phyloP scores from a whole-genome alignment of 2,329 filamentous ascomycete genomes.

The Beauveria sp. region DNA sequence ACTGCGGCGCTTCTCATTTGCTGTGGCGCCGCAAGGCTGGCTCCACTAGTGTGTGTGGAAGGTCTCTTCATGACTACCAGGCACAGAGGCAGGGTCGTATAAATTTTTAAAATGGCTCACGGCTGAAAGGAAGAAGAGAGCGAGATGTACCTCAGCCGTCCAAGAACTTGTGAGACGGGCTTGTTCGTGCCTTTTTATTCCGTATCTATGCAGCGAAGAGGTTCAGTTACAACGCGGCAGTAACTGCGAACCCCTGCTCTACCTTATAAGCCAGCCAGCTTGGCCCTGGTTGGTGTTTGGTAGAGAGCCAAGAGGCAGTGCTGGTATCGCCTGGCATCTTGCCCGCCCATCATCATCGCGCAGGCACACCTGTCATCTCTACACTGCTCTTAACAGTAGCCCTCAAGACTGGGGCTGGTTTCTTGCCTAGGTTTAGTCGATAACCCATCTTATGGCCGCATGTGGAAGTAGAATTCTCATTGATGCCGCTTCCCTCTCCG shows the following conservation, averaged over 20 bases:
- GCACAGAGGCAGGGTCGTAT: background rate
- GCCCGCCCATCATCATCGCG: background rate
- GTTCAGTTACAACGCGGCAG: too few species aligned
- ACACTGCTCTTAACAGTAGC: too few species aligned
- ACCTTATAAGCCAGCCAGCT: too few species aligned
- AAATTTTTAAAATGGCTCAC: background rate
- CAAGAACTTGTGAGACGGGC: too few species aligned
- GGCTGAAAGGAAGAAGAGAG: background rate
- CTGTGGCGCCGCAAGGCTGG: background rate
- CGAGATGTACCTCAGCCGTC: too few species aligned
- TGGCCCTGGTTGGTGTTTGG: too few species aligned
- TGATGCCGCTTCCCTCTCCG: background rate
- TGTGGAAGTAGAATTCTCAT: background rate
- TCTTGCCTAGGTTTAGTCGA: too few species aligned
- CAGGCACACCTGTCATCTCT: background rate
- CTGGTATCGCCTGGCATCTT: too few species aligned
- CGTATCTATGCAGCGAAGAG: too few species aligned
- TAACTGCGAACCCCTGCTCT: too few species aligned
- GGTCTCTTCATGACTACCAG: background rate
- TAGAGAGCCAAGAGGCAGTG: too few species aligned
- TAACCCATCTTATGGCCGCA: background rate
- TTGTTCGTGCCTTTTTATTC: too few species aligned
- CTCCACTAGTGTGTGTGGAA: background rate
- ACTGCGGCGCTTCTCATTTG: constrained; percentile 5
- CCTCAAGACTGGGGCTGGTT: background rate